Evolutionary conservation across 73 alveolate species (phyloP), one percentile per base, ranked within the genome.

Genomic region (Durusdinium trenchii): DNA sequence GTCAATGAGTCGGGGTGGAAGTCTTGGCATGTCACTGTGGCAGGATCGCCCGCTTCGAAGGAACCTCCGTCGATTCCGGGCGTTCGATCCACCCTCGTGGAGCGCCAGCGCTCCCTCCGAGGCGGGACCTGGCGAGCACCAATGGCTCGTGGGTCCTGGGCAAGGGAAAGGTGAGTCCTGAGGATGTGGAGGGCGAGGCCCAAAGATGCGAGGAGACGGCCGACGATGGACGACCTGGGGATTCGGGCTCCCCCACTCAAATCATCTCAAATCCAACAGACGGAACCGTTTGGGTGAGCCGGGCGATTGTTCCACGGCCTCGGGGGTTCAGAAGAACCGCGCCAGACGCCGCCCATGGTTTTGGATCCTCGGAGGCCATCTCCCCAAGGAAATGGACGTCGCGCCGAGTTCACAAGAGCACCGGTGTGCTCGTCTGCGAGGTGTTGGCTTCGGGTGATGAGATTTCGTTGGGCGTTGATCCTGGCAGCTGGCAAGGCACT

Each of bases 61-160:
- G n/a, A n/a, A n/a, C n/a, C n/a, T n/a, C n/a, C n/a, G n/a, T n/a
- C n/a, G n/a, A n/a, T n/a, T n/a, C n/a, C n/a, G n/a, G n/a, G n/a
- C n/a, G n/a, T n/a, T n/a, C n/a, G n/a, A n/a, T n/a, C n/a, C n/a
- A n/a, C n/a, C n/a, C n/a, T n/a, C n/a, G n/a, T n/a, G n/a, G n/a
- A n/a, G n/a, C n/a, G n/a, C n/a, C n/a, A n/a, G n/a, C n/a, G n/a
- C n/a, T n/a, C n/a, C n/a, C n/a, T n/a, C 54, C 5, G 23, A 91
- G 98, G 89, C 54, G 98, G 40, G 98, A 91, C n/a, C 61, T 91
- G 98, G 98, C 78, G 90, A 91, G 98, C 89, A 91, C 98, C 40
- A 91, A 91, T 26, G 98, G 98, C 47, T 60, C 98, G 14, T 91
- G 98, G 98, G 85, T 91, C 32, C 46, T 91, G 7, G 98, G 98